Base-by-base conservation (phyloP, 495 filamentous ascomycete species). In the Aspergillus cavernicola region DNA sequence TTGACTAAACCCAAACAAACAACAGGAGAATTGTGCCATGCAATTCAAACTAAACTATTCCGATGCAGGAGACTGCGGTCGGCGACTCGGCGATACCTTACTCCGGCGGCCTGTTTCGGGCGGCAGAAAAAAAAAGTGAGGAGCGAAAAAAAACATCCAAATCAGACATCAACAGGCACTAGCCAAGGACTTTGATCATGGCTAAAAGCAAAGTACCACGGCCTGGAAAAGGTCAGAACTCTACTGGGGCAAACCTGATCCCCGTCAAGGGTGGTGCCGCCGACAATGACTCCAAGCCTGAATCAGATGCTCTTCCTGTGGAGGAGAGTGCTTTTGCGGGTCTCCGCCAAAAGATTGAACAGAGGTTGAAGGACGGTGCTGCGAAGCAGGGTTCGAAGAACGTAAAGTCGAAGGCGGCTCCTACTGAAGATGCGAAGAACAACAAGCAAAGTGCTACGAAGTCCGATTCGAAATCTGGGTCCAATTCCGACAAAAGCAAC, bases 301-400 rank as follows among this genome's bases (percentile, higher is more conserved):
- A 52, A 24, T 55, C 55, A n/a, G 63, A 57, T 40, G 53, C 48
- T 44, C 56, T 77, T 54, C 76, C 79, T 23, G 75, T 87, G 29
- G 79, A 86, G 63, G 79, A 84, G 60, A 67, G 71, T 37, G 81
- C 83, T 12, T 76, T 89, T 55, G 78, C 79, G 26, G 76, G 80
- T 49, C 68, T 88, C 56, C 84, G 85, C 24, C 75, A 79, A 44
- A 84, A 81, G 65, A 85, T 88, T 60, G 82, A 88, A 62, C 67
- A 75, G 56, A 69, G 66, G 28, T 63, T 78, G 64, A 78, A 77
- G 54, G 65, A 66, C 43, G 80, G 67, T 52, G 71, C 75, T 42
- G 55, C 58, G 7, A 75, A 77, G 35, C 64, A 71, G 60, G 78
- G 74, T 43, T 53, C 65, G 32, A 80, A 79, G 57, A 66, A 74